Percentiles rank a stretch among this genome's conserved stretches.
Conservation (phyloP, 108 stramenopile species). For the Seminavis robusta region DNA sequence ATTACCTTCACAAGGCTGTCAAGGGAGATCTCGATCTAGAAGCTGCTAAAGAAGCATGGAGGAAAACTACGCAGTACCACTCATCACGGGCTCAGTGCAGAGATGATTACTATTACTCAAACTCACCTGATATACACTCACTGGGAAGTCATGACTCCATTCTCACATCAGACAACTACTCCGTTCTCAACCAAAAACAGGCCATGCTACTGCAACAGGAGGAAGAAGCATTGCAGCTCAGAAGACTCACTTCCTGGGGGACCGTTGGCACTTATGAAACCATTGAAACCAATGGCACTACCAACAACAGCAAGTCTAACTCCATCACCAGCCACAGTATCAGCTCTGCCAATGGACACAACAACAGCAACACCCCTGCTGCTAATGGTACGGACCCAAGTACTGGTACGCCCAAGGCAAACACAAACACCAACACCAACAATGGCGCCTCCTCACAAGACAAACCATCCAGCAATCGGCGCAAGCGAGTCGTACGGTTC, state of each 20-base stretch:
- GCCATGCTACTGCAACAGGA: constrained; percentile 11
- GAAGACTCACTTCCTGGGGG: constrained; percentile 38
- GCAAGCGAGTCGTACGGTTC: constrained; percentile 52
- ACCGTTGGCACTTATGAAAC: constrained; percentile 28
- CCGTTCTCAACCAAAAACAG: neutral
- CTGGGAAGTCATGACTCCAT: neutral
- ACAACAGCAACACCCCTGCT: too few relatives aligned
- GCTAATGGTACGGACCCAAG: constrained; percentile 3
- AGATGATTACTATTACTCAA: neutral
- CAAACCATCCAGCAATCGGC: neutral
- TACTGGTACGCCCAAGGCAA: constrained; percentile 8
- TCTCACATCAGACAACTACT: neutral
- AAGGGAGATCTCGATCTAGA: too few relatives aligned
- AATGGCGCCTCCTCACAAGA: neutral
- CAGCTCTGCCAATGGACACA: too few relatives aligned
- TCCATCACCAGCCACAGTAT: too few relatives aligned
- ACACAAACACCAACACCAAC: constrained; percentile 6
- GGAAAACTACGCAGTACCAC: neutral
- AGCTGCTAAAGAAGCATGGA: neutral
- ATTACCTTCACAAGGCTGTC: too few relatives aligned
- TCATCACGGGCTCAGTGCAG: neutral
- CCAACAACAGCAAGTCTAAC: neutral
- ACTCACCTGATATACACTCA: neutral
- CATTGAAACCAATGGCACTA: constrained; percentile 1
- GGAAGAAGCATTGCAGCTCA: constrained; percentile 23